Evolutionary conservation across 148 eudicot species (phyloP), one percentile per base, ranked within the genome.

Genomic region (Fagopyrum esculentum): DNA sequence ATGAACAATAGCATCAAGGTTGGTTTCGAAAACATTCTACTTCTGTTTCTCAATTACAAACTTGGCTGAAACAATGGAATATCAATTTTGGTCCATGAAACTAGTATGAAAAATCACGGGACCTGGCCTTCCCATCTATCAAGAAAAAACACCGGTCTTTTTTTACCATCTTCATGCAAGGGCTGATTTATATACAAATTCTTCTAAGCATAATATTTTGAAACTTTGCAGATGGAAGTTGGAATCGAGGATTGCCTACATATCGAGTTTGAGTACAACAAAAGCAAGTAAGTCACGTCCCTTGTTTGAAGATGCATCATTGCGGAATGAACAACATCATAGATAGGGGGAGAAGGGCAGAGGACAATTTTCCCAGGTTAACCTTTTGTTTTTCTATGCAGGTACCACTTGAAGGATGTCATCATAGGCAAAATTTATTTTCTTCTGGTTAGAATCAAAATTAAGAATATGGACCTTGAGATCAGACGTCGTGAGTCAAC

Each of bases 181-280:
- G 16, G 16, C 12, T 63, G 43, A 22, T 60, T 56, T 56, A 22
- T 17, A 56, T 56, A 56, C 29, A 19, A 56, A 35, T 35, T 35
- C 40, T 35, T 35, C 2, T n/a, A 22, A 59, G 64, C 64, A 59
- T 9, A 22, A 59, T 55, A 46, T 68, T 68, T 64, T 55, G 54
- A 48, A 44, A 74, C 83, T 52, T 75, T 84, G 81, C 87, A 95
- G 99, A 95, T 95, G 97, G 97, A 95, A 82, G 99, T 95, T 78
- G 97, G 99, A 74, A 95, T 95, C 75, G 97, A 92, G 82, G 97
- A 92, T 80, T 92, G 99, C 84, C 87, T 95, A 47, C 99, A 95
- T 79, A 95, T 92, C 48, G 99, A 95, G 83, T 95, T 95, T 73
- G 99, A 95, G 89, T 95, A 95, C 87, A 90, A 95, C 73, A 92